These are phyloP conservation scores for Fraxinus platypoda DNA, from an alignment of 305 asterid genomes.

Conservation along the genomic window DNA sequence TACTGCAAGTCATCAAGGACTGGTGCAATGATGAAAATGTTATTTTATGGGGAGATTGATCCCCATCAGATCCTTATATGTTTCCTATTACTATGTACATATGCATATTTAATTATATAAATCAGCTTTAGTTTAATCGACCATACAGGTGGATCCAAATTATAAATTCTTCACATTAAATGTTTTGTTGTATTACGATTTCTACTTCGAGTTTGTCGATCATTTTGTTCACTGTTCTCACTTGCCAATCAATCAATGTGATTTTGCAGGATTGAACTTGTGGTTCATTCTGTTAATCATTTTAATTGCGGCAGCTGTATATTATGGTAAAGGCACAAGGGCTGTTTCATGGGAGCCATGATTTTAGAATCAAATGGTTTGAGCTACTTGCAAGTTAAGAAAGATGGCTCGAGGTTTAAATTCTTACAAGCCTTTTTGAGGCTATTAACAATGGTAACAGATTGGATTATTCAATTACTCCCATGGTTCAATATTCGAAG, in stretches of 20 bases:
- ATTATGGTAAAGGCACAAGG: constrained; percentile 39
- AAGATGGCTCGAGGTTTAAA: neutral
- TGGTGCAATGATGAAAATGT: neutral
- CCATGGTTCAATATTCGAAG: neutral
- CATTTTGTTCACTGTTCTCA: neutral
- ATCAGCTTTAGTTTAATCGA: neutral
- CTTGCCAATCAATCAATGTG: neutral
- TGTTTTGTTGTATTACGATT: neutral
- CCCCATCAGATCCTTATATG: neutral
- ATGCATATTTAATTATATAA: neutral
- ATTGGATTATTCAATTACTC: neutral
- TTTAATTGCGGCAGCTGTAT: constrained; percentile 57
- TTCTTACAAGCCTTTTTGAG: neutral
- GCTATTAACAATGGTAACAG: neutral
- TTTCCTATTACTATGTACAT: neutral
- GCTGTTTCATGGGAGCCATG: constrained; percentile 22
- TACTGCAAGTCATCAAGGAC: neutral
- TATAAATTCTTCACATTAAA: neutral
- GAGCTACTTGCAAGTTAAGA: constrained; percentile 11
- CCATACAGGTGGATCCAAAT: neutral
- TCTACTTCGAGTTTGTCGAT: neutral
- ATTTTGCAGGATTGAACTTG: constrained; percentile 54
- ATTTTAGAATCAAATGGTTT: constrained; percentile 9
- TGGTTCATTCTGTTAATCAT: constrained; percentile 59
- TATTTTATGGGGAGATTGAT: neutral